A percentile compares a stretch with the other conserved stretches of the same genome.
Evolutionary conservation across 2,329 filamentous ascomycete species (phyloP).

Genomic region (Fusarium buxicola): DNA sequence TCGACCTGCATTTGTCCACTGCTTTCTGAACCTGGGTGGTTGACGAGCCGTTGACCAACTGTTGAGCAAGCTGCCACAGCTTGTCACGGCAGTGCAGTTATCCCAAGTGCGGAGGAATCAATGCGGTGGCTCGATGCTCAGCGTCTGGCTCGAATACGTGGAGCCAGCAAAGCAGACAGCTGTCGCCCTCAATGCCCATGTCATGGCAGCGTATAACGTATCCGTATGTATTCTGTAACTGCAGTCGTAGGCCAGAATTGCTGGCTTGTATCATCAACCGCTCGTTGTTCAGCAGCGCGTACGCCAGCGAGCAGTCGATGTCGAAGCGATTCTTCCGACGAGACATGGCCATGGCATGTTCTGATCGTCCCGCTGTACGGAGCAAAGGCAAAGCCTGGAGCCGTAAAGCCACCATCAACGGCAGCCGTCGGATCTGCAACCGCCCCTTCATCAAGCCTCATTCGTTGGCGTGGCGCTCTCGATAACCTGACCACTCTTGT

Average conservation of each 20-base stretch:
- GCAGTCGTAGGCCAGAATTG: neutral
- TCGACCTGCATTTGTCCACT: slow-evolving; percentile 3
- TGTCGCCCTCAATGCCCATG: slow-evolving; percentile 21
- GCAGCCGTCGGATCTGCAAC: slow-evolving; percentile 12
- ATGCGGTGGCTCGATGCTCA: slow-evolving; percentile 31
- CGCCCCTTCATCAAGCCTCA: slow-evolving; percentile 5
- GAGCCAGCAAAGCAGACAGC: slow-evolving; percentile 19
- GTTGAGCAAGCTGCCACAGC: neutral
- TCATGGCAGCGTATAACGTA: slow-evolving; percentile 15
- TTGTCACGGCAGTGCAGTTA: slow-evolving; percentile 31
- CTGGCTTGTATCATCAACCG: neutral
- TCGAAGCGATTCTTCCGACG: neutral
- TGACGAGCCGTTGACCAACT: neutral
- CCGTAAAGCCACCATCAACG: slow-evolving; percentile 13
- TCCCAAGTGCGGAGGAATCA: slow-evolving; percentile 6
- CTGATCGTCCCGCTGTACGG: neutral
- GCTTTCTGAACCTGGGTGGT: slow-evolving; percentile 4
- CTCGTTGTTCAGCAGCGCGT: neutral
- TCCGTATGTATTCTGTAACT: slow-evolving; percentile 8
- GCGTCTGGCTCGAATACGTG: slow-evolving; percentile 27
- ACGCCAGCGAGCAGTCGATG: neutral
- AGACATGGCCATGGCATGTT: too few species aligned
- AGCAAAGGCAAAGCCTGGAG: too few species aligned
- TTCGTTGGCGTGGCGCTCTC: slow-evolving; percentile 31
- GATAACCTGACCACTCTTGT: slow-evolving; percentile 17